Evolutionary conservation across 2,329 filamentous ascomycete genomes (phyloP), one percentile per base, ranked within the genome.

Genomic region (Fusarium drepaniforme): DNA sequence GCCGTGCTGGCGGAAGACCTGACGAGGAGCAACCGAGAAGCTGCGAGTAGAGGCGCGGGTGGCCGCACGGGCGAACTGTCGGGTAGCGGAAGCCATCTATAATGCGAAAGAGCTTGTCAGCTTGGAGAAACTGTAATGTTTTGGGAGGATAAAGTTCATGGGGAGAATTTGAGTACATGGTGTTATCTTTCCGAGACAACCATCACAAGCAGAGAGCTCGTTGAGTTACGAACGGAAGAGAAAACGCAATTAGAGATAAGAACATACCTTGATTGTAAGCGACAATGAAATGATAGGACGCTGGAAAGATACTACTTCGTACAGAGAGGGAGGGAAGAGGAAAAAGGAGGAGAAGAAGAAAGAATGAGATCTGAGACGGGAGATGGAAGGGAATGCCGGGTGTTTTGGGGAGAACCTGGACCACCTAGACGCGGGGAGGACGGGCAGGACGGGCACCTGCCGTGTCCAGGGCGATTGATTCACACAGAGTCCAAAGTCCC

Each of bases 1-100:
- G 80, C 91, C 91, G 80, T 93, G 89, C 81, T 92, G 91, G 83
- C 93, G 93, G 88, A 95, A 92, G 77, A 90, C 89, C 79, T 93
- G 90, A 77, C 93, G 90, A 65, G 89, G 88, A 56, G 88, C 87
- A 66, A 88, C 86, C 76, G 87, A 85, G 82, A 94, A 89, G 75
- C 86, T 89, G 79, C 89, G 91, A 44, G 80, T 74, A 53, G 90
- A 85, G 78, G 89, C 86, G 80, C 90, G 90, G 81, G 92, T 85
- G 68, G 92, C 87, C 76, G 88, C 86, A 81, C 89, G 89, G 82
- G 87, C 84, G 79, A 90, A 85, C 75, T 89, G 88, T 77, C 89
- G 89, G 75, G 87, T 86, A 74, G 87, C 83, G 75, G 81, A 84
- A 71, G 83, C 81, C 81, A 84, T 84, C 80, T 82, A 63, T 37